Base-by-base conservation (phyloP, 1,139 yeast species). In the Taphrina populina region DNA sequence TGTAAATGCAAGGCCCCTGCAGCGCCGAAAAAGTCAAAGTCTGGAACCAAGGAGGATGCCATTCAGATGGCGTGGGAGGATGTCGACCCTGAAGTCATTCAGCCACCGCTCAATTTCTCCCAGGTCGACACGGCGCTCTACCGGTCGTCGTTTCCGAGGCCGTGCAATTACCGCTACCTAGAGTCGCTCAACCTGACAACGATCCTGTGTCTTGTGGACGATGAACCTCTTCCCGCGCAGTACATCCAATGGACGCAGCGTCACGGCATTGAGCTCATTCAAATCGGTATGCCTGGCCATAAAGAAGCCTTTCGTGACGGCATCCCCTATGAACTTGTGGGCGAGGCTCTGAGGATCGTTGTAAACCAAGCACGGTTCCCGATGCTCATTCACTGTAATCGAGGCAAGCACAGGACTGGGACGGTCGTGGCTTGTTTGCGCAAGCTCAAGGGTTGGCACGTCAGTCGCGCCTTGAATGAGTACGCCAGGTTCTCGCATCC, bases 331-430 rank as follows among this genome's bases (percentile, higher is more conserved):
- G 83, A 81, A 36, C 73, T 85, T 43, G 81, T 92, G 45, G 84
- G 94, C 0, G 80, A 81, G 60, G 96, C 97, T 0, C 73, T 90
- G 60, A 82, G 84, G 64, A 82, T 88, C 24, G 88, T 88, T 11
- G 70, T 88, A 13, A 76, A 92, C 64, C 96, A 96, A 0, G 80
- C 69, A 15, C 90, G 92, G 69, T 97, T 88, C 59, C 98, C 98
- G 0, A 75, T 92, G 11, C 73, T 92, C 59, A 86, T 92, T 45
- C 98, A 92, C 70, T 92, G 98, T 70, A 92, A 92, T 70, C 74
- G 96, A 58, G 98, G 98, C 6, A 92, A 92, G 64, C 98, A 92
- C 68, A 77, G 98, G 63, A 92, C 98, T 0, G 98, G 98, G 0
- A 92, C 97, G 69, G 74, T 92, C 15, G 92, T 92, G 8, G 98